phyloP scores from a whole-genome alignment of 2,329 filamentous ascomycete genomes.

The Ceratocystis harringtonii region DNA sequence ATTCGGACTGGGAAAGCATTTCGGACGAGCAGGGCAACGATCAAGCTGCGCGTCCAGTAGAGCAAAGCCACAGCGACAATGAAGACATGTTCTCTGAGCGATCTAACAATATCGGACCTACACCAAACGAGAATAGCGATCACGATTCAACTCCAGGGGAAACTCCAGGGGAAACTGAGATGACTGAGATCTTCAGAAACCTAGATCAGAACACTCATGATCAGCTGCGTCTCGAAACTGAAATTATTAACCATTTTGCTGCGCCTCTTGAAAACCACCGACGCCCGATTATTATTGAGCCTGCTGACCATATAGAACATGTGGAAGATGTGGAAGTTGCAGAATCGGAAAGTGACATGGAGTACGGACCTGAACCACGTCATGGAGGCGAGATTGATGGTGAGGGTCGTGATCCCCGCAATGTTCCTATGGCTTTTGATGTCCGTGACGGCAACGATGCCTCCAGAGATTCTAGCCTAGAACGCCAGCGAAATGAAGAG shows the following conservation, averaged over 20 bases:
- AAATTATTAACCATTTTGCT: not conserved
- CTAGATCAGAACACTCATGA: not conserved
- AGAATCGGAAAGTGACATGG: conserved; percentile 16
- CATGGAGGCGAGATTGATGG: conserved; percentile 15
- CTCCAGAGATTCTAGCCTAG: not conserved
- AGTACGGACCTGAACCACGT: conserved; percentile 12
- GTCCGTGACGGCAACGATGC: not conserved
- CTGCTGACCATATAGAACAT: conserved; percentile 10
- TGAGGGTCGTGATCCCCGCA: not conserved
- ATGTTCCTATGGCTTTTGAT: not conserved
- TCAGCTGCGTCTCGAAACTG: not conserved
- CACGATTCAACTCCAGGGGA: not conserved
- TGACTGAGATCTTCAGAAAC: not conserved
- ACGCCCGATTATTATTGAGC: not conserved
- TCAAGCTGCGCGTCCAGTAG: not conserved
- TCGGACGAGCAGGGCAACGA: conserved; percentile 6
- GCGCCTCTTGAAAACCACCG: not conserved
- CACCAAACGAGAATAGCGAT: not conserved
- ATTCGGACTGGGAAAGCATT: conserved; percentile 14
- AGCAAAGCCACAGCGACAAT: not conserved
- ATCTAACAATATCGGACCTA: not conserved
- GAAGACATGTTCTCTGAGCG: conserved; percentile 7
- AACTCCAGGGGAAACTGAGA: not conserved
- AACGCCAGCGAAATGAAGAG: not conserved
- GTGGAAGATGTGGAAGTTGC: conserved; percentile 13